Evolutionary conservation across 192 early-diverging fungal genomes (phyloP), one percentile per base, ranked within the genome.

Genomic region (Coemansia nantahalensis): DNA sequence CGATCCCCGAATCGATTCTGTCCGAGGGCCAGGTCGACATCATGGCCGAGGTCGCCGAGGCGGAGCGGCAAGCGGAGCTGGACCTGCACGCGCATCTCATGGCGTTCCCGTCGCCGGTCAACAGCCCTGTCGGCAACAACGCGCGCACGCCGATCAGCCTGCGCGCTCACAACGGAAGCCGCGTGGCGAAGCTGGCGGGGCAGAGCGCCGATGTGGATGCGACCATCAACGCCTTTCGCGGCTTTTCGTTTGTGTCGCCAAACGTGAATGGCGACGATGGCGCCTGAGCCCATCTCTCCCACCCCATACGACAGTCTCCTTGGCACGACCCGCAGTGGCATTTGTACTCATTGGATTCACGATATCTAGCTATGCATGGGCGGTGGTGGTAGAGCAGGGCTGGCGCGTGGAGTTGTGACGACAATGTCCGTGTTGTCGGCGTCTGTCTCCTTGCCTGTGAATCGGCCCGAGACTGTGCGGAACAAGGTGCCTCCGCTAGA

Each of bases 191-290:
- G 44, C 19, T 10, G 26, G 16, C 16, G 44, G 26, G 7, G 26
- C 26, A 28, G 26, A 3, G 26, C 37, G 48, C 56, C 6, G 65
- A 68, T 3, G 4, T 59, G 19, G 67, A 63, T 21, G 54, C 61
- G 2, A 62, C 49, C 7, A 56, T 56, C 26, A 28, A 68, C 41
- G 60, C 77, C 5, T 79, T 79, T 51, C 77, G 57, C 9, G 77
- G 77, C 7, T 79, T 79, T 24, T 72, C 77, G 5, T 79, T 73
- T 48, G 65, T 79, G 17, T 72, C 77, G 12, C 77, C 68, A 7
- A 48, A 56, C 62, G 71, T 70, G 12, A 58, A 65, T 49, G 26
- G 26, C 26, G 26, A 28, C 4, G 26, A 28, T 7, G 7, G 26
- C 26, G 26, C 3, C 26, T 28, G 26, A 28, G n/a, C n/a, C n/a